These are phyloP conservation scores for Ascochyta clinopodiicola DNA, from an alignment of 2,329 filamentous ascomycete species.

Conservation along the genomic window DNA sequence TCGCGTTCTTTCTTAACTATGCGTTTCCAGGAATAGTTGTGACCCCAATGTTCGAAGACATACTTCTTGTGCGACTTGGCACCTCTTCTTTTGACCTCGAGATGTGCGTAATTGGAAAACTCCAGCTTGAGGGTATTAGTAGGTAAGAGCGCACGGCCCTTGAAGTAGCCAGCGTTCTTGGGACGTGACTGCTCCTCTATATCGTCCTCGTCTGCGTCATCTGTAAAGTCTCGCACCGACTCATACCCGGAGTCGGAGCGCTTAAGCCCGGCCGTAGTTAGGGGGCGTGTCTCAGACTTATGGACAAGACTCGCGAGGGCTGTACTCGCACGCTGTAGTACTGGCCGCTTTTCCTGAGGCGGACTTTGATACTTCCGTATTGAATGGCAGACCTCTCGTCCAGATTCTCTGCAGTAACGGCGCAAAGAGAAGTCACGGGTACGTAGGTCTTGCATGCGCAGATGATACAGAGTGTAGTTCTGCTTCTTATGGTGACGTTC, in stretches of 20 bases:
- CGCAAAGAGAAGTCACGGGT: slow-evolving; percentile 88
- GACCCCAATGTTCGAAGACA: slow-evolving; percentile 93
- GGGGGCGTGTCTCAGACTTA: slow-evolving; percentile 60
- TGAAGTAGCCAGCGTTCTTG: slow-evolving; percentile 43
- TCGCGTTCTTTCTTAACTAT: slow-evolving; percentile 68
- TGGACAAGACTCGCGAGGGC: slow-evolving; percentile 63
- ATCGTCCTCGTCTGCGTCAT: slow-evolving; percentile 26
- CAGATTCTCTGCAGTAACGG: slow-evolving; percentile 90
- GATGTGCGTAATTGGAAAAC: slow-evolving; percentile 95
- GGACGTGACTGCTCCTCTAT: slow-evolving; percentile 32
- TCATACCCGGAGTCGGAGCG: slow-evolving; percentile 67
- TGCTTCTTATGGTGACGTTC: slow-evolving; percentile 64
- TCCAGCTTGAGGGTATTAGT: slow-evolving; percentile 87
- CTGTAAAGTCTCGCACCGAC: slow-evolving; percentile 47
- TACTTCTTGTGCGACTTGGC: slow-evolving; percentile 75
- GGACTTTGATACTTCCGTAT: slow-evolving; percentile 72
- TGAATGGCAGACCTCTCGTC: slow-evolving; percentile 88
- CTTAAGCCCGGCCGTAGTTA: slow-evolving; percentile 54
- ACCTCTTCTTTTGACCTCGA: slow-evolving; percentile 77
- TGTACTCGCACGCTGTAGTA: slow-evolving; percentile 65
- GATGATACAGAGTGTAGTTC: slow-evolving; percentile 83
- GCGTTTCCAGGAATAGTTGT: slow-evolving; percentile 83
- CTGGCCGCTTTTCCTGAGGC: slow-evolving; percentile 56
- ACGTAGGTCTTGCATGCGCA: slow-evolving; percentile 91
- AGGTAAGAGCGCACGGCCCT: slow-evolving; percentile 56